Percentiles rank a stretch among this genome's conserved stretches.
Conservation (phyloP, 371 early-diverging fungal species). For the Chytridiales sp. region DNA sequence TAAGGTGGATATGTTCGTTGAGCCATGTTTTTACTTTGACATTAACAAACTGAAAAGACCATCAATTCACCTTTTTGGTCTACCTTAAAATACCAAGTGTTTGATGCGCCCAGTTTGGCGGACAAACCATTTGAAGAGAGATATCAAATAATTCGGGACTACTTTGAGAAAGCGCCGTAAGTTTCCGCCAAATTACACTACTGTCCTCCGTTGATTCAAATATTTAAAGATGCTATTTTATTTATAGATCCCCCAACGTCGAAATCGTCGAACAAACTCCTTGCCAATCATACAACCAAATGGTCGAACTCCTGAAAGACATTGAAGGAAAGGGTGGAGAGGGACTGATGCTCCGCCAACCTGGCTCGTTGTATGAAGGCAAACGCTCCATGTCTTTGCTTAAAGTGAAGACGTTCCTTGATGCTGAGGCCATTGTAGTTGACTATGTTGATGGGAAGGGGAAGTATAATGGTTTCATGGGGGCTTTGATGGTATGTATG, state of each 20-base stretch:
- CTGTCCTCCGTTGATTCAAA: no score
- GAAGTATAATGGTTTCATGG: conserved; percentile 47
- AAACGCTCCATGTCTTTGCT: conserved; percentile 53
- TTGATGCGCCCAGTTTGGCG: conserved; percentile 52
- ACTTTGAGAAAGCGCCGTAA: conserved; percentile 15
- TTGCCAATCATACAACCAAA: conserved; percentile 40
- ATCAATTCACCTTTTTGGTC: conserved; percentile 32
- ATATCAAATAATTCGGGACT: no score
- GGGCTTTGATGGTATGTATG: conserved; percentile 42
- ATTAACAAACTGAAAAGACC: conserved; percentile 23
- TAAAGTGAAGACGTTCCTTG: conserved; percentile 62
- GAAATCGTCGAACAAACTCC: conserved; percentile 41
- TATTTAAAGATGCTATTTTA: background rate
- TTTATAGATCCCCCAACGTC: conserved; percentile 13
- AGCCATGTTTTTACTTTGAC: background rate
- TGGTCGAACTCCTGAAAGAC: conserved; percentile 41
- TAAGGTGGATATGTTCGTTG: conserved; percentile 23
- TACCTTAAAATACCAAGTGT: conserved; percentile 40
- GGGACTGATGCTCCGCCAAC: conserved; percentile 57
- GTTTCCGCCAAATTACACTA: no score
- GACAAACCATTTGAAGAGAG: conserved; percentile 40
- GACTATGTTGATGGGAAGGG: conserved; percentile 49
- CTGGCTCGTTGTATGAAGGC: conserved; percentile 39
- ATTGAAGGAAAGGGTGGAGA: conserved; percentile 57
- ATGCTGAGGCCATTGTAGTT: conserved; percentile 57